Base-by-base conservation (phyloP, 2,329 filamentous ascomycete species). In the Cladosporium phlei region DNA sequence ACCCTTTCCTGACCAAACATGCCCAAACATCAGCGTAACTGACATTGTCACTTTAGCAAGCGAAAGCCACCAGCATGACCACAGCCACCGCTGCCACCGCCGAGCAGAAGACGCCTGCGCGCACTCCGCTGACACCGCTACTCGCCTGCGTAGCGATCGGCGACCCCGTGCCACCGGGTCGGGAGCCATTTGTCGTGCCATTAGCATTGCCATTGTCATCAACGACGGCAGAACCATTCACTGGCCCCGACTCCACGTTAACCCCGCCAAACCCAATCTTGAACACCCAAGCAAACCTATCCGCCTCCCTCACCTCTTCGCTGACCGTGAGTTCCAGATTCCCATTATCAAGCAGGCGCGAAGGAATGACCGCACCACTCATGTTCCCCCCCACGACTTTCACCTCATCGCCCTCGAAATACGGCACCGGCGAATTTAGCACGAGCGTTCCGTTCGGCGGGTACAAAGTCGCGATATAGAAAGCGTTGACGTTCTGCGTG, bases 401-500 rank as follows among this genome's bases (percentile, higher is more conserved):
- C 1, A 79, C 66, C 14, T 58, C 38, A 52, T 79, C 76, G 0
- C 73, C 74, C 1, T 63, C 46, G 5, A 77, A 38, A 12, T 69
- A 69, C 0, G 76, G 76, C 2, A 79, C 55, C 0, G 71, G 69
- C 24, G 67, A 69, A 25, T 67, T 55, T 4, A 78, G 52, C 1
- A 64, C 54, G 2, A 77, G 52, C 3, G 60, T 66, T 1, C 58
- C 60, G n/a, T 63, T 60, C 2, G 74, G 74, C 33, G 65, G 64
- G 5, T 66, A 63, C 25, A 79, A 53, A 2, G 69, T 68, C 11
- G 71, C 52, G 28, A 78, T 65, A 52, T 78, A 80, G 49, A 80
- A 79, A 0, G 77, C 75, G 7, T 75, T 69, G 1, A 63, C 49
- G 0, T 69, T 78, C 53, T 71, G 70, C 3, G 77, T 79, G 53